Evolutionary conservation across 306 rosid genomes (phyloP).

Genomic region (Cicer cuneatum): DNA sequence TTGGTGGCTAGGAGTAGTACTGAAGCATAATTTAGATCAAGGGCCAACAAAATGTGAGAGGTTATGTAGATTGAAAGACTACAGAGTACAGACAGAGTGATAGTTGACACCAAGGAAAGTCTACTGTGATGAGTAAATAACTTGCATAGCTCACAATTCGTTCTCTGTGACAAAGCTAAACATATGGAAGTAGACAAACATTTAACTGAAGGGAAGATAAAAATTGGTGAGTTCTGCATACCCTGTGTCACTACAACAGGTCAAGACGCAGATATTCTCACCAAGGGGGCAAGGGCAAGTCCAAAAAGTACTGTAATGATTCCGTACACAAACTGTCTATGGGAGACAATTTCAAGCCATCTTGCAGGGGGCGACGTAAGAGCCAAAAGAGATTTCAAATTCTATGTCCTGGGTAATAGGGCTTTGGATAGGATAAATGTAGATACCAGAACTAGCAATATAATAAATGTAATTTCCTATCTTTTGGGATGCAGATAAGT

Average conservation of each 20-base stretch:
- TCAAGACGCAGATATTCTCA: not conserved
- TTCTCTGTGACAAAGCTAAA: not conserved
- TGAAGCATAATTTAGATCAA: constrained; percentile 17
- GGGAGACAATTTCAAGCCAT: not conserved
- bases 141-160: constrained; percentile 16
- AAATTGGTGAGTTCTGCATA: not conserved
- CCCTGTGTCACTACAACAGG: not conserved
- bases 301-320: not conserved
- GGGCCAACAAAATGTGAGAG: constrained; percentile 10
- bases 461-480: constrained; percentile 14
- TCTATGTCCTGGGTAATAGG: constrained; percentile 15
- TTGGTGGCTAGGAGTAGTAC: not conserved
- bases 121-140: constrained; percentile 4
- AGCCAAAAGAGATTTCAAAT: constrained; percentile 22
- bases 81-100: not conserved
- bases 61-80: constrained; percentile 14
- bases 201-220: constrained; percentile 2
- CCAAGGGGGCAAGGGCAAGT: not conserved
- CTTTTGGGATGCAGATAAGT: constrained; percentile 7
- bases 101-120: constrained; percentile 8
- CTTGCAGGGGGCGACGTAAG: not conserved
- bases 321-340: not conserved
- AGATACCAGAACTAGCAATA: not conserved
- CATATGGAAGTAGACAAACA: constrained; percentile 17
- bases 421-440: constrained; percentile 12